These are phyloP conservation scores for Rubia balearica DNA, from an alignment of 305 asterid genomes.

Conservation along the genomic window DNA sequence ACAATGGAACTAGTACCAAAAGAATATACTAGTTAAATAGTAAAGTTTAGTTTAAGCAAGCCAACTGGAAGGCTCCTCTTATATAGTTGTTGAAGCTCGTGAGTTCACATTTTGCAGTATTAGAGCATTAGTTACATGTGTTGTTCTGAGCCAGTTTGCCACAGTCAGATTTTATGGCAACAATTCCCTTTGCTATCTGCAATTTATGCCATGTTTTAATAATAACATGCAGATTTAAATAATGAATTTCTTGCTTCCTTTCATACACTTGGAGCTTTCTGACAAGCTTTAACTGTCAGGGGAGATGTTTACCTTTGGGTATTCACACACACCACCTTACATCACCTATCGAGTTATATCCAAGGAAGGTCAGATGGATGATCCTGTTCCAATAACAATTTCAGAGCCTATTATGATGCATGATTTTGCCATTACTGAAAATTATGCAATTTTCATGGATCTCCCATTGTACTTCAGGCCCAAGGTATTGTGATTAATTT, in stretches of 20 bases:
- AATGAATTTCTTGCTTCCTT: neutral
- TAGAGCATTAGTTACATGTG: neutral
- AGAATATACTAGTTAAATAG: neutral
- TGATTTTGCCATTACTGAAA: conserved; percentile 97
- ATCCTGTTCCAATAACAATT: conserved; percentile 84
- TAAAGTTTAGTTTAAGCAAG: neutral
- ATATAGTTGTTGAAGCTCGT: neutral
- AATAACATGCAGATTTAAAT: neutral
- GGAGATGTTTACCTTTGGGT: conserved; percentile 93
- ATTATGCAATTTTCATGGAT: conserved; percentile 90
- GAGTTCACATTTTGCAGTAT: neutral
- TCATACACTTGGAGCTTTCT: neutral
- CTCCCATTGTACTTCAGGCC: conserved; percentile 81
- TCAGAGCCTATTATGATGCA: conserved; percentile 89
- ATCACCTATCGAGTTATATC: conserved; percentile 89
- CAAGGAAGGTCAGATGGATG: conserved; percentile 78
- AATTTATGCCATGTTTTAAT: neutral
- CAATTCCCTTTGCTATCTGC: neutral
- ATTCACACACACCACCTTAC: conserved; percentile 61
- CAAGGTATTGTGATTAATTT: conserved; percentile 41
- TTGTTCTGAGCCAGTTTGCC: neutral
- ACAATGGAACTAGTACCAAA: neutral
- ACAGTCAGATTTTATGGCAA: neutral
- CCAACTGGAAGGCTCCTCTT: neutral
- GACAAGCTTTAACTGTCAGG: conserved; percentile 43